Base-by-base conservation (phyloP, 176 grass and related monocot genomes). In the Cymbopogon citratus region DNA sequence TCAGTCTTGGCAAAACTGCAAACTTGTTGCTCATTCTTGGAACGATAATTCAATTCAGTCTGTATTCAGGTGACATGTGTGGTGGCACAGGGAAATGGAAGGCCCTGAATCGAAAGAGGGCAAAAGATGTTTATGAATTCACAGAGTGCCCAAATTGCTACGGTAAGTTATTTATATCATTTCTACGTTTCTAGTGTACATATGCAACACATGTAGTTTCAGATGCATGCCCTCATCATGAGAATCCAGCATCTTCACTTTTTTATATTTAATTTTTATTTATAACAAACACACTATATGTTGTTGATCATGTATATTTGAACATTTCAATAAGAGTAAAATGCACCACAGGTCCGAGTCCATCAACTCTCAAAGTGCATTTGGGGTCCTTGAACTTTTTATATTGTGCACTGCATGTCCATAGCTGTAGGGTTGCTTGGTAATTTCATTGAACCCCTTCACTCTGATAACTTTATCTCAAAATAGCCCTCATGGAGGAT, bases 81-180 rank as follows among this genome's bases (percentile, higher is more conserved):
- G 93, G 97, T 1, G 97, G 93, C 76, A 99, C 97, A 33, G 97
- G 97, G 34, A 99, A 96, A 89, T 99, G 97, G 97, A 99, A 99
- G 74, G 97, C 93, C 75, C 96, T 99, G 24, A 99, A 99, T 35
- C 84, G 96, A 69, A 99, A 99, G 65, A 88, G 96, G 65, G 96
- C 96, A 70, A 99, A 99, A 84, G 96, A 99, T 91, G 89, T 99
- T 6, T 99, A 99, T 48, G 85, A 90, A 83, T 99, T 99, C 44
- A 96, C 97, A 3, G 97, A 99, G 40, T 99, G 97, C 68, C 97
- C 97, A 8, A 96, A 99, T 61, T 99, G 97, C 74, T 96, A 99
- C n/a, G 97, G 97, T 99, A 91, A 75, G 81, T 12, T 34, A 3
- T 66, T 71, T 54, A 7, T 2, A 28, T 3, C 3, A 23, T 61